Evolutionary conservation across 768 basidiomycete species (phyloP), one percentile per base, ranked within the genome.

Genomic region (Mycena latifolia): DNA sequence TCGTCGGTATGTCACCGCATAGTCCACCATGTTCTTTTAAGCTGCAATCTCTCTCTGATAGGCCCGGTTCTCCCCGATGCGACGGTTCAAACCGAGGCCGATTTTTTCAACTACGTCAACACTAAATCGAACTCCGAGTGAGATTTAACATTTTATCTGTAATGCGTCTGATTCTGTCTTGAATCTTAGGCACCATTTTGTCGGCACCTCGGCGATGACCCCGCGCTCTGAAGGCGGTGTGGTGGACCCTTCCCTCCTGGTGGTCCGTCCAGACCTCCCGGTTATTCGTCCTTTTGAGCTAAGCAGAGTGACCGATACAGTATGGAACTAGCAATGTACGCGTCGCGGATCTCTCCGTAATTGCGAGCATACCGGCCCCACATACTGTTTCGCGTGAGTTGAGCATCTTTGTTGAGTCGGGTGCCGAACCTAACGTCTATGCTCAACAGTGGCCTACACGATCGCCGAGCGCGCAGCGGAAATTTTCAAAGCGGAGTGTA

Each of bases 271-370:
- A 15, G 10, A 20, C 31, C 20, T n/a, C 15, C 22, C 35, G 45
- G n/a, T n/a, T 17, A 18, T 53, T 61, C 18, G 11, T 17, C 18
- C n/a, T n/a, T n/a, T 28, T 55, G 28, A 55, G 2, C 25, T 50
- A 12, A 48, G 8, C 8, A n/a, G 25, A 14, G n/a, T n/a, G n/a
- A 4, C 27, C n/a, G 12, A 10, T 33, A 6, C 28, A 67, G 66
- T 82, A 83, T 61, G 82, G 81, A 15, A 81, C 80, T 1, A 69
- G 64, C 27, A 83, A 83, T 60, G 35, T 84, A 15, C 78, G 83
- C 9, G 81, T 84, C 28, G 81, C 77, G 11, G 82, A 83, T 63
- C 58, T 79, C 2, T 80, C 79, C 11, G 63, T 82, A 48, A 55
- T 80, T 5, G 80, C 81, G 5, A 63, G 78, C 45, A 76, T 76